phyloP scores from a whole-genome alignment of 257 asterid species.

The Petrea volubilis region DNA sequence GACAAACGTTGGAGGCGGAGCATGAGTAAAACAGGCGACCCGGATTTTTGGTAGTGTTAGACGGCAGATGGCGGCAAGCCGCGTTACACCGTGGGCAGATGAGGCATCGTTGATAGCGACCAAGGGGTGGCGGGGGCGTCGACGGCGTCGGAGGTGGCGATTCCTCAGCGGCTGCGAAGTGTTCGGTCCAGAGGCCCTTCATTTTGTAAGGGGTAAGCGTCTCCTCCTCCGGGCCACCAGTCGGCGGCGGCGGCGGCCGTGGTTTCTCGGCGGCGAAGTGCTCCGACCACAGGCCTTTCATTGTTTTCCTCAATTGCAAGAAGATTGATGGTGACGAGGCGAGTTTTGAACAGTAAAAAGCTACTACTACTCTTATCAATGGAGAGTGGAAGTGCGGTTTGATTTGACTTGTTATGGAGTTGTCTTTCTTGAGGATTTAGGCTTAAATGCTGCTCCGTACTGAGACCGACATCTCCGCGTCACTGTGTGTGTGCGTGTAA shows the following conservation, averaged over 20 bases:
- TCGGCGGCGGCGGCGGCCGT: not conserved
- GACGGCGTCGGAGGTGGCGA: constrained; percentile 5
- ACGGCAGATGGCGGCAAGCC: constrained; percentile 21
- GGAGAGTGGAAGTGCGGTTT: not conserved
- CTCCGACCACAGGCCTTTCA: constrained; percentile 17
- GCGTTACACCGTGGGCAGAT: constrained; percentile 33
- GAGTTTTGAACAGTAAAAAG: no score
- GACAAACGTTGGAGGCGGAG: constrained; percentile 25
- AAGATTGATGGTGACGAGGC: no score
- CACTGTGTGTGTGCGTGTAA: not conserved
- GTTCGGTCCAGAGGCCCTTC: constrained; percentile 13
- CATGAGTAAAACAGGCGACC: constrained; percentile 28
- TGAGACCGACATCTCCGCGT: not conserved
- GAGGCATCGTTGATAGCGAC: constrained; percentile 10
- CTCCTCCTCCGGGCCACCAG: no score
- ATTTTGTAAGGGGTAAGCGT: not conserved
- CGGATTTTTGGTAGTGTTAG: not conserved
- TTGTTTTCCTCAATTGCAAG: no score
- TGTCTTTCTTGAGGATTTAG: not conserved
- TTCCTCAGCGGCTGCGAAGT: constrained; percentile 11
- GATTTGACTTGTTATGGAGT: not conserved
- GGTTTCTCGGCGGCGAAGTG: constrained; percentile 15
- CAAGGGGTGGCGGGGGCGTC: not conserved
- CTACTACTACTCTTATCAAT: no score
- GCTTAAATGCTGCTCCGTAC: not conserved